Evolutionary conservation across 192 early-diverging fungal species (phyloP).

Genomic region (Umbelopsis isabellina): DNA sequence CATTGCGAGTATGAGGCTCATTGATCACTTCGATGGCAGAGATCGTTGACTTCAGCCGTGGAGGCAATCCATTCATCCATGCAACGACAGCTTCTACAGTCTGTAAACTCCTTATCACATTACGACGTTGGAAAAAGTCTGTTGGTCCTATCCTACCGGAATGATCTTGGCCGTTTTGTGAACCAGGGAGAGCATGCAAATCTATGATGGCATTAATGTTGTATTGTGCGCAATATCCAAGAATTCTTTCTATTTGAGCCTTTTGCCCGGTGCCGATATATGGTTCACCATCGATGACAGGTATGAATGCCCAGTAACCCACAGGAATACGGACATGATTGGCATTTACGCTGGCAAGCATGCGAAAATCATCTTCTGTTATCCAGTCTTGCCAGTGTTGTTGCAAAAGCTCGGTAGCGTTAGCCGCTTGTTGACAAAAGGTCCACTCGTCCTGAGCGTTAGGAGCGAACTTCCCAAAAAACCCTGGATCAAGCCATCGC

Average conservation of each 20-base stretch:
- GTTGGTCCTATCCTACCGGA: constrained; percentile 45
- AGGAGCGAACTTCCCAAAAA: constrained; percentile 41
- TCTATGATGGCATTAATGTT: constrained; percentile 56
- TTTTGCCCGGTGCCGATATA: constrained; percentile 57
- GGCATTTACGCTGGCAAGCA: constrained; percentile 46
- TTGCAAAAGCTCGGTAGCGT: constrained; percentile 37
- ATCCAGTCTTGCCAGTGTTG: constrained; percentile 62
- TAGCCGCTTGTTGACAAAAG: constrained; percentile 49
- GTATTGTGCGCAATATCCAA: constrained; percentile 39
- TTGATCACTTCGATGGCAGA: constrained; percentile 37
- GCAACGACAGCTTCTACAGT: constrained; percentile 35
- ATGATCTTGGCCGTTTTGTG: constrained; percentile 63
- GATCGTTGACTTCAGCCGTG: constrained; percentile 18
- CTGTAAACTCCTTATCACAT: constrained; percentile 18
- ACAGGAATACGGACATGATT: constrained; percentile 62
- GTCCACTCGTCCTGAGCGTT: constrained; percentile 62
- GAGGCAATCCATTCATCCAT: constrained; percentile 44
- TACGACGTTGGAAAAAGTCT: constrained; percentile 28
- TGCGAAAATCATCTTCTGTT: constrained; percentile 52
- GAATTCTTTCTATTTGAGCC: constrained; percentile 27
- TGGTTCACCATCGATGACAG: constrained; percentile 55
- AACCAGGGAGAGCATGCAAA: constrained; percentile 60
- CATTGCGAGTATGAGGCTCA: constrained; percentile 37
- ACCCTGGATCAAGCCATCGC: constrained; percentile 53
- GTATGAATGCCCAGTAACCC: constrained; percentile 64